Conservation (phyloP, 2,329 filamentous ascomycete species). For the Cercospora sp. region DNA sequence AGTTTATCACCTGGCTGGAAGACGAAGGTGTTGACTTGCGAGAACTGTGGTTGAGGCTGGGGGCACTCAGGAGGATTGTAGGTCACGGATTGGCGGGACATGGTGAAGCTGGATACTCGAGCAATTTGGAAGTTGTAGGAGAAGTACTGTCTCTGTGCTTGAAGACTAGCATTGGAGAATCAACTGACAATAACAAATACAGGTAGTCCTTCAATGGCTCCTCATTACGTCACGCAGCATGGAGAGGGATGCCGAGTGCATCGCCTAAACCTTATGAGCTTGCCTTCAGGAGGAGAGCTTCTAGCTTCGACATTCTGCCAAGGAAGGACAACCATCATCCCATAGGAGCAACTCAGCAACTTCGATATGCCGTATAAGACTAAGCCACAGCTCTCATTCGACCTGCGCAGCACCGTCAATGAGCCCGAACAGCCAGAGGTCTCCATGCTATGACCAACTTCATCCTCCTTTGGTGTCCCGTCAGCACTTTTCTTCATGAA, state of each 20-base stretch:
- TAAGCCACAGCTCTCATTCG: background rate
- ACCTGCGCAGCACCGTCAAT: background rate
- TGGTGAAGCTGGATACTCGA: background rate
- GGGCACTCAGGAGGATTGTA: conserved; percentile 19
- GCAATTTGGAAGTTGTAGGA: background rate
- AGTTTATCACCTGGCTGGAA: conserved; percentile 21
- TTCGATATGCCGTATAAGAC: background rate
- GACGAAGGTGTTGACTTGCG: conserved; percentile 25
- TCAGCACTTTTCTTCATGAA: background rate
- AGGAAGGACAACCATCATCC: background rate
- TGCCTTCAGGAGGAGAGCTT: background rate
- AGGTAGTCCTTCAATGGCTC: background rate
- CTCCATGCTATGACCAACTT: background rate
- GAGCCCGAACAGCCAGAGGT: background rate
- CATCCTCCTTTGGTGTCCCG: background rate
- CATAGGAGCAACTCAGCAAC: background rate
- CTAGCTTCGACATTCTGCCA: background rate
- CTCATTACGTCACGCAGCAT: conserved; percentile 1
- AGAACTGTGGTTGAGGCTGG: conserved; percentile 24
- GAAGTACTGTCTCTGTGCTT: background rate
- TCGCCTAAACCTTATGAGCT: background rate
- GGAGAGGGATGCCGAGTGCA: background rate
- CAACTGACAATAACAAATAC: background rate
- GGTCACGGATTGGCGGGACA: conserved; percentile 6
- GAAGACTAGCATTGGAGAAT: background rate